Conservation (phyloP, 805 yeast species). For the Candida patagonica region DNA sequence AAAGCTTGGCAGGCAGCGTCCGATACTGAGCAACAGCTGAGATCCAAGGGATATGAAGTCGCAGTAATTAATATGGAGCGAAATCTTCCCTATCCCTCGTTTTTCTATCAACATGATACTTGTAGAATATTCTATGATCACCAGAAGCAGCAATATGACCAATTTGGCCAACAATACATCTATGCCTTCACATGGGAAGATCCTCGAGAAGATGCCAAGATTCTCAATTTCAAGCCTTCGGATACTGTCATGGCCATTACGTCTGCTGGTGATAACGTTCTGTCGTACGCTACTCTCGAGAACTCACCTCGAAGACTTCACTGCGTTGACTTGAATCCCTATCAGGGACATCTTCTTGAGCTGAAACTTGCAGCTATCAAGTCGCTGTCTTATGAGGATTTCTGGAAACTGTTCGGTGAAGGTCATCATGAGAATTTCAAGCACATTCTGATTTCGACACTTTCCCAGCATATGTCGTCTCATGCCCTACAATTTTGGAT, state of each 20-base stretch:
- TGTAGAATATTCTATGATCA: slow-evolving; percentile 80
- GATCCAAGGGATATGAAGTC: slow-evolving; percentile 65
- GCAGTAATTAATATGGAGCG: slow-evolving; percentile 52
- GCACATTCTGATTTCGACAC: slow-evolving; percentile 42
- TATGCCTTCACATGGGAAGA: slow-evolving; percentile 91
- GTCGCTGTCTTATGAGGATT: slow-evolving; percentile 42
- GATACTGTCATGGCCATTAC: slow-evolving; percentile 79
- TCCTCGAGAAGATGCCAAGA: slow-evolving; percentile 68
- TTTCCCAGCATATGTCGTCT: slow-evolving; percentile 67
- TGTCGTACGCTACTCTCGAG: slow-evolving; percentile 63
- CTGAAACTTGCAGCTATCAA: slow-evolving; percentile 66
- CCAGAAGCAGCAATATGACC: slow-evolving; percentile 53
- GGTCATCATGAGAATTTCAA: slow-evolving; percentile 51
- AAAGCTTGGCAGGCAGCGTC: slow-evolving; percentile 7
- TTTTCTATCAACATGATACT: slow-evolving; percentile 66
- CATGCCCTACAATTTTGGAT: slow-evolving; percentile 78
- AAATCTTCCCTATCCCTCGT: slow-evolving; percentile 69
- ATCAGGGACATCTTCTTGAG: slow-evolving; percentile 73
- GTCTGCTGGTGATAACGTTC: slow-evolving; percentile 77
- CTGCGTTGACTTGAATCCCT: slow-evolving; percentile 78
- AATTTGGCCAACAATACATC: slow-evolving; percentile 70
- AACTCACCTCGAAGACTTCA: slow-evolving; percentile 70
- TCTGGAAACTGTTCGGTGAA: slow-evolving; percentile 71
- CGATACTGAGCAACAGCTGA: slow-evolving; percentile 7
- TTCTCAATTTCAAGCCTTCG: slow-evolving; percentile 47